Percentiles rank a stretch among this genome's conserved stretches.
phyloP scores from a whole-genome alignment of 2,329 filamentous ascomycete genomes.

The Microcera coccophila region DNA sequence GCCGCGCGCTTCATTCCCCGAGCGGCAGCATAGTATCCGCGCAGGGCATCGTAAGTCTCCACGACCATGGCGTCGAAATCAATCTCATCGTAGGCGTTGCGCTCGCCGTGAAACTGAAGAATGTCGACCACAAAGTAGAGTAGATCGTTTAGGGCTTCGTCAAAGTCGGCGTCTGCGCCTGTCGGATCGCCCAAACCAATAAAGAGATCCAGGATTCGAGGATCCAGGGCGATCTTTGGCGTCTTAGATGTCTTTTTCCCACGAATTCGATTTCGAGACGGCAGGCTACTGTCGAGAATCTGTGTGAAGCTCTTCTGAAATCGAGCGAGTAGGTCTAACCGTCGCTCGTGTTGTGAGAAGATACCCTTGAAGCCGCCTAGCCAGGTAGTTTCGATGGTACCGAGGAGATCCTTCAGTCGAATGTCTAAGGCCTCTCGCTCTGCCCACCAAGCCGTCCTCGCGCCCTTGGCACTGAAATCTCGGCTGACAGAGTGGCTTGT shows the following conservation, averaged over 20 bases:
- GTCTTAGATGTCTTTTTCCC: conserved; percentile 49
- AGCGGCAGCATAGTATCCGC: conserved; percentile 64
- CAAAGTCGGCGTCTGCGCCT: conserved; percentile 66
- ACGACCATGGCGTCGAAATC: conserved; percentile 91
- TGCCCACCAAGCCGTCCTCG: conserved; percentile 84
- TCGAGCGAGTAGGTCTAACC: conserved; percentile 61
- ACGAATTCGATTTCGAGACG: conserved; percentile 66
- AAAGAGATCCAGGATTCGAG: conserved; percentile 77
- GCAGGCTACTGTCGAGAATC: conserved; percentile 78
- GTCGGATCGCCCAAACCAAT: conserved; percentile 75
- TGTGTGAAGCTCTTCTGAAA: conserved; percentile 77
- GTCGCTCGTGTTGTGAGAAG: conserved; percentile 70
- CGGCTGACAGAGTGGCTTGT: conserved; percentile 67
- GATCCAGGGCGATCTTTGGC: conserved; percentile 48
- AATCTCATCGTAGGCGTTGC: conserved; percentile 95
- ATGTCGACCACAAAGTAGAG: conserved; percentile 97
- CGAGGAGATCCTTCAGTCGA: conserved; percentile 71
- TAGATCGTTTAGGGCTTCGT: conserved; percentile 86
- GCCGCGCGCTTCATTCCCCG: conserved; percentile 40
- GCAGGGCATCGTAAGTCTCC: conserved; percentile 79
- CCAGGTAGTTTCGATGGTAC: conserved; percentile 89
- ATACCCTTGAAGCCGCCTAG: conserved; percentile 91
- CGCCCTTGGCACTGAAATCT: conserved; percentile 68
- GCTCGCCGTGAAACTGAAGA: conserved; percentile 91
- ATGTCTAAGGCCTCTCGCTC: conserved; percentile 76